Percentiles rank a stretch among this genome's conserved stretches.
phyloP scores from a whole-genome alignment of 2,329 filamentous ascomycete genomes.

The Diatrype stigma region DNA sequence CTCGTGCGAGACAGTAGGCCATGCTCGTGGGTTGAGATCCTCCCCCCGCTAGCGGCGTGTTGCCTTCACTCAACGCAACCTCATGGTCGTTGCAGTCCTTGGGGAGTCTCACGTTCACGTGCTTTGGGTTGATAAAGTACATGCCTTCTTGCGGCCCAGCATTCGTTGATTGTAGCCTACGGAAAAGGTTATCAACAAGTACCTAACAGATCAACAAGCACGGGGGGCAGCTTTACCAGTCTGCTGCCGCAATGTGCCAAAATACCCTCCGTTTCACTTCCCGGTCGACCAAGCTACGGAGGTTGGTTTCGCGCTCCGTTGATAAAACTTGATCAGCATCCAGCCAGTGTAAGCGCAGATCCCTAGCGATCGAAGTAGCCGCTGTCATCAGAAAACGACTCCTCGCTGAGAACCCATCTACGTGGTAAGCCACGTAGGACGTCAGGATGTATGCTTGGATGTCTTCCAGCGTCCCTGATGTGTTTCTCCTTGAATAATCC shows the following conservation, averaged over 20 bases:
- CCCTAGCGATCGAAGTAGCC: conserved; percentile 13
- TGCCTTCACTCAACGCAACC: neutral
- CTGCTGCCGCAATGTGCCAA: conserved; percentile 12
- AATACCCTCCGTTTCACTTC: conserved; percentile 15
- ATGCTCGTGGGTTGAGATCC: conserved; percentile 9
- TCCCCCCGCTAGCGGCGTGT: neutral
- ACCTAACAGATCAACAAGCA: neutral
- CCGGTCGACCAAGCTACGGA: conserved; percentile 6
- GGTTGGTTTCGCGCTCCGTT: neutral
- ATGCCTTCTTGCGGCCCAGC: conserved; percentile 17
- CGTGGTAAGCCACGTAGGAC: conserved; percentile 14
- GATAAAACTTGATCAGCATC: conserved; percentile 7
- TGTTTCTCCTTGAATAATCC: conserved; percentile 16
- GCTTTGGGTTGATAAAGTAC: conserved; percentile 17
- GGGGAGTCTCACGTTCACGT: conserved; percentile 11
- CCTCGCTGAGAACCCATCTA: conserved; percentile 15
- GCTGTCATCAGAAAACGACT: conserved; percentile 11
- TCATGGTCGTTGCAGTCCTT: conserved; percentile 11
- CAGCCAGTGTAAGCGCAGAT: conserved; percentile 15
- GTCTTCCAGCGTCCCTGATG: conserved; percentile 14
- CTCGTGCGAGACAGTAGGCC: conserved; percentile 13
- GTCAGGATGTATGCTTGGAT: conserved; percentile 16
- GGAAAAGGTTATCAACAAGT: neutral
- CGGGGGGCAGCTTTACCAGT: conserved; percentile 7
- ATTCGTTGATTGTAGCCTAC: conserved; percentile 17